Evolutionary conservation across 1,284 basidiomycete genomes (phyloP).

Genomic region (Naganishia cerealis): DNA sequence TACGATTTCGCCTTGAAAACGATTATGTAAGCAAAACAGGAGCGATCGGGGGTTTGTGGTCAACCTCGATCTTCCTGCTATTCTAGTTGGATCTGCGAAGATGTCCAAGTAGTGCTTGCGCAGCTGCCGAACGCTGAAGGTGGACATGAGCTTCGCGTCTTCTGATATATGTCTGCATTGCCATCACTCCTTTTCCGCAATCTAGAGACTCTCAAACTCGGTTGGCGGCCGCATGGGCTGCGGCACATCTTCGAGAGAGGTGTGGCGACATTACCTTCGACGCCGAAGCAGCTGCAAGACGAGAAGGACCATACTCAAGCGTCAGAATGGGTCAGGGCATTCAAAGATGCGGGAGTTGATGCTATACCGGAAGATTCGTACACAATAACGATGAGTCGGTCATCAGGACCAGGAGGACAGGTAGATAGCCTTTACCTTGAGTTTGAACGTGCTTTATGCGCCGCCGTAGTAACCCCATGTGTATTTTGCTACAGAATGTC

Average conservation of each 20-base stretch:
- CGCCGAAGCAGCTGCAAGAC: slow-evolving; percentile 9
- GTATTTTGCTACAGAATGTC: slow-evolving; percentile 44
- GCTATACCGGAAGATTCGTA: slow-evolving; percentile 45
- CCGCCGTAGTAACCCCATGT: background rate
- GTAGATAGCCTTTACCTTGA: slow-evolving; percentile 33
- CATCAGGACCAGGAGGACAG: slow-evolving; percentile 53
- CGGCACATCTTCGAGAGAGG: background rate
- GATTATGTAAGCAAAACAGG: background rate
- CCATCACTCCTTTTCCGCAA: background rate
- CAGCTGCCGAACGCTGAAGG: too few species aligned
- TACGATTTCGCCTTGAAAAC: slow-evolving; percentile 1
- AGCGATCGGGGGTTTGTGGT: background rate
- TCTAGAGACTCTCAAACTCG: background rate
- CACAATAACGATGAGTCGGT: slow-evolving; percentile 45
- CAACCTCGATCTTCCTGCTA: background rate
- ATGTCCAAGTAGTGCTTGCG: too few species aligned
- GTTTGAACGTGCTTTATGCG: background rate
- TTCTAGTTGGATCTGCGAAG: background rate
- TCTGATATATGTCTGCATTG: background rate
- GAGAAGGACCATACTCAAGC: slow-evolving; percentile 17
- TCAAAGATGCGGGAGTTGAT: slow-evolving; percentile 13
- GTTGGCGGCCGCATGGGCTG: background rate
- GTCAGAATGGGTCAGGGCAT: slow-evolving; percentile 13
- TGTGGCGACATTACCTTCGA: background rate
- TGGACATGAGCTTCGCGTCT: too few species aligned